These are phyloP conservation scores for Alternaria incomplexa DNA, from an alignment of 2,329 filamentous ascomycete species.

Conservation along the genomic window DNA sequence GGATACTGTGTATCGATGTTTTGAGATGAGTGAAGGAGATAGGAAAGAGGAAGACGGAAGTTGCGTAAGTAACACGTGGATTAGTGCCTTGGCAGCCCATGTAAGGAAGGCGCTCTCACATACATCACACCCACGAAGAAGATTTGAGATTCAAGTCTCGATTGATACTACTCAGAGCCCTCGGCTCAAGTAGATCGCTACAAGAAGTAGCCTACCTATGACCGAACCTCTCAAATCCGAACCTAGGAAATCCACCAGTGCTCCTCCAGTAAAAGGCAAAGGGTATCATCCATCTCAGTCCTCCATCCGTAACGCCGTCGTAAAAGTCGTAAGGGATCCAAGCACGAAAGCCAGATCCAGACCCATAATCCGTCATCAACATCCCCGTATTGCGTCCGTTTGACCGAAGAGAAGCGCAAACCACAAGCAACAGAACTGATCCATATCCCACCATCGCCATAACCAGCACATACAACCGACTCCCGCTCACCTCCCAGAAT, in stretches of 20 bases:
- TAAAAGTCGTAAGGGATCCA: neutral
- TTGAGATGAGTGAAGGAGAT: neutral
- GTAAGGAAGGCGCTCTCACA: neutral
- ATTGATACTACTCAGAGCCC: neutral
- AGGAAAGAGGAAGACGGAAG: neutral
- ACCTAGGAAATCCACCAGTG: neutral
- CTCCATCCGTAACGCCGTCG: neutral
- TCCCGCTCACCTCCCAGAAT: neutral
- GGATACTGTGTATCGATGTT: neutral
- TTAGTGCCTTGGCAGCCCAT: neutral
- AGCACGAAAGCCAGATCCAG: neutral
- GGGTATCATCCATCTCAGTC: neutral
- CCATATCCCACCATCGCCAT: neutral
- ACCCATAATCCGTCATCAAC: neutral
- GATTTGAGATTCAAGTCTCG: neutral
- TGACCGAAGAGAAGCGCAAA: neutral
- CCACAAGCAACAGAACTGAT: neutral
- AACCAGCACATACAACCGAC: neutral
- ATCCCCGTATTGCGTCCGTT: neutral
- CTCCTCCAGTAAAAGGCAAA: neutral
- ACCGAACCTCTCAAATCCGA: neutral
- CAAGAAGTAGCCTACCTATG: neutral
- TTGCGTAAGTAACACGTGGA: accelerated
- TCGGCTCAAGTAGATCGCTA: neutral
- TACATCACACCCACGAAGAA: neutral